These are phyloP conservation scores for Teratosphaeria nubilosa DNA, from an alignment of 2,329 filamentous ascomycete genomes.

Conservation along the genomic window DNA sequence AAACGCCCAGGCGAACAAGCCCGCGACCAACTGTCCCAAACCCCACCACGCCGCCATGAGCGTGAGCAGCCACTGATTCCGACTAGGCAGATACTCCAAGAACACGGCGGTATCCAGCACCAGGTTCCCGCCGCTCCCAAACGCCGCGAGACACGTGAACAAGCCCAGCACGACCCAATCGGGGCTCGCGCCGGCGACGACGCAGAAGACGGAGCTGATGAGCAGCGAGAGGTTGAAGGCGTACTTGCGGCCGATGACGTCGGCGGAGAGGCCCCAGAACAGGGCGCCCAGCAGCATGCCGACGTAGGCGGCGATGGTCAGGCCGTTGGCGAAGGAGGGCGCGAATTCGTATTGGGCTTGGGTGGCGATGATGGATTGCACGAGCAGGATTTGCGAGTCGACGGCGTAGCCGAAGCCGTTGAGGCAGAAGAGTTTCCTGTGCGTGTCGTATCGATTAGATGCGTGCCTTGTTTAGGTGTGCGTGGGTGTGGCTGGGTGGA, in stretches of 20 bases:
- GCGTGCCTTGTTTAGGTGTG: background rate
- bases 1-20: constrained; percentile 46
- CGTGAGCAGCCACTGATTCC: constrained; percentile 55
- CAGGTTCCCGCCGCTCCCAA: constrained; percentile 55
- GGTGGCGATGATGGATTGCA: constrained; percentile 53
- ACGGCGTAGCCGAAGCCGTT: constrained; percentile 55
- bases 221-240: constrained; percentile 51
- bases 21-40: constrained; percentile 41
- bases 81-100: constrained; percentile 46
- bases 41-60: constrained; percentile 52
- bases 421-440: constrained; percentile 45
- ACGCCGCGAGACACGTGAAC: constrained; percentile 53
- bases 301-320: constrained; percentile 52
- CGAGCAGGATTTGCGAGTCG: constrained; percentile 46
- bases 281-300: constrained; percentile 47
- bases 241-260: constrained; percentile 57
- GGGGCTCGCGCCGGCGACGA: constrained; percentile 56
- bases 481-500: background rate
- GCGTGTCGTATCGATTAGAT: background rate
- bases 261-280: constrained; percentile 59
- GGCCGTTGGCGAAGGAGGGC: constrained; percentile 41
- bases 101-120: constrained; percentile 54
- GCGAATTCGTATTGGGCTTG: constrained; percentile 51
- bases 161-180: constrained; percentile 56
- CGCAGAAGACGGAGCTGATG: constrained; percentile 51